A percentile compares a stretch with the other conserved stretches of the same genome.
Conservation (phyloP, 495 filamentous ascomycete species). For the Penicillium samsonianum region DNA sequence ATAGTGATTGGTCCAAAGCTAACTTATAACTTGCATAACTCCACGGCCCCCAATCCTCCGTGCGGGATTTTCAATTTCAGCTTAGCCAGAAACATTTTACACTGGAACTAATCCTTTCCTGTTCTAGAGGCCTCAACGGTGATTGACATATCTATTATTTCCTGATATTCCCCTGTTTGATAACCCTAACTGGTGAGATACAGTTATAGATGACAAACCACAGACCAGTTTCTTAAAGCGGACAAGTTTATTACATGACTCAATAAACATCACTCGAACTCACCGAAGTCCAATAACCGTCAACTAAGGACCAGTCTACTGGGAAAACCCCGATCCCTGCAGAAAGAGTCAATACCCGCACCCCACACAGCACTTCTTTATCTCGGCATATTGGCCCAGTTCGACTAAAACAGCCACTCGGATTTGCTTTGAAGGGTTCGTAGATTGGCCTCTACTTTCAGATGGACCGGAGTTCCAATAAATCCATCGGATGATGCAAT, state of each 20-base stretch:
- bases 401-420: background rate
- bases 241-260: constrained; percentile 6
- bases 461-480: background rate
- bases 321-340: constrained; percentile 6
- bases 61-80: constrained; percentile 11
- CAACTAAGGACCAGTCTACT: constrained; percentile 1
- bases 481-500: background rate
- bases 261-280: background rate
- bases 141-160: background rate
- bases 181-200: background rate
- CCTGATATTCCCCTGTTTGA: background rate
- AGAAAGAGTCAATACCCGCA: constrained; percentile 5
- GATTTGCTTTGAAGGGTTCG: background rate
- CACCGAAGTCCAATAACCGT: background rate
- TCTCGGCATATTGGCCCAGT: background rate
- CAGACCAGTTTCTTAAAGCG: background rate
- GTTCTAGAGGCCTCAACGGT: background rate
- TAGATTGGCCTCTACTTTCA: background rate
- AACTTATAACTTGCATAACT: constrained; percentile 3
- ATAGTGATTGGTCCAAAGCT: background rate
- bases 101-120: background rate
- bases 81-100: background rate
- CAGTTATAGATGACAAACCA: background rate
- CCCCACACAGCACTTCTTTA: background rate
- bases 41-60: constrained; percentile 13